A percentile compares a stretch with the other conserved stretches of the same genome.
phyloP scores from a whole-genome alignment of 495 filamentous ascomycete genomes.

The Symbiotaphrina buchneri region DNA sequence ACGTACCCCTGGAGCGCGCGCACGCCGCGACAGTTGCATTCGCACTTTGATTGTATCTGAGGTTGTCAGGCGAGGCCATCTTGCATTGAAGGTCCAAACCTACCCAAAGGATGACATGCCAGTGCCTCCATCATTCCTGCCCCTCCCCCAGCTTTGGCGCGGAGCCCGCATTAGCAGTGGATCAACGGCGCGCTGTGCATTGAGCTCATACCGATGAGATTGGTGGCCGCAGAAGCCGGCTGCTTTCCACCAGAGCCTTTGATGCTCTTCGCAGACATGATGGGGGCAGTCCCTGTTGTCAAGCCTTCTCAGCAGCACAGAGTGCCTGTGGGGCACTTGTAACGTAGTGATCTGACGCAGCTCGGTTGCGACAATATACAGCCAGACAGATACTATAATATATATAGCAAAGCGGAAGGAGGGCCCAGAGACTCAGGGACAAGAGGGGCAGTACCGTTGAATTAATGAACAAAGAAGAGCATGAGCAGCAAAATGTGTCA shows the following conservation, averaged over 20 bases:
- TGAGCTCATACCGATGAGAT: conserved; percentile 58
- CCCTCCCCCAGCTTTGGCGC: conserved; percentile 65
- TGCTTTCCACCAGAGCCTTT: conserved; percentile 41
- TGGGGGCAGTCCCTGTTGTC: too few species aligned
- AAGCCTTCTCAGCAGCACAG: too few species aligned
- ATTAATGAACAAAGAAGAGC: too few species aligned
- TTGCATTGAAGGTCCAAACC: conserved; percentile 3
- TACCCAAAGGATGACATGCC: conserved; percentile 85
- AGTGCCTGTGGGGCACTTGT: too few species aligned
- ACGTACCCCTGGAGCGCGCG: conserved; percentile 55
- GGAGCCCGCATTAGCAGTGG: neutral
- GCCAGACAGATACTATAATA: too few species aligned
- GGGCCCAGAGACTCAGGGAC: too few species aligned
- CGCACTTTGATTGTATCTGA: conserved; percentile 94
- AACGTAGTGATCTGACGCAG: too few species aligned
- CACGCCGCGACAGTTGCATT: conserved; percentile 90
- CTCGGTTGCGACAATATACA: too few species aligned
- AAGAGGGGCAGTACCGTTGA: too few species aligned
- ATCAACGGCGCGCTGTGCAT: neutral
- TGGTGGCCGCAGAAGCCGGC: conserved; percentile 69
- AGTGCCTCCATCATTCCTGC: conserved; percentile 99
- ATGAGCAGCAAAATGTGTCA: too few species aligned
- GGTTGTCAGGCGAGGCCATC: neutral
- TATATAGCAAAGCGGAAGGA: too few species aligned
- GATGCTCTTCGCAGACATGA: conserved; percentile 40